These are phyloP conservation scores for Blastocladiella britannica DNA, from an alignment of 192 early-diverging fungal genomes.

Conservation along the genomic window DNA sequence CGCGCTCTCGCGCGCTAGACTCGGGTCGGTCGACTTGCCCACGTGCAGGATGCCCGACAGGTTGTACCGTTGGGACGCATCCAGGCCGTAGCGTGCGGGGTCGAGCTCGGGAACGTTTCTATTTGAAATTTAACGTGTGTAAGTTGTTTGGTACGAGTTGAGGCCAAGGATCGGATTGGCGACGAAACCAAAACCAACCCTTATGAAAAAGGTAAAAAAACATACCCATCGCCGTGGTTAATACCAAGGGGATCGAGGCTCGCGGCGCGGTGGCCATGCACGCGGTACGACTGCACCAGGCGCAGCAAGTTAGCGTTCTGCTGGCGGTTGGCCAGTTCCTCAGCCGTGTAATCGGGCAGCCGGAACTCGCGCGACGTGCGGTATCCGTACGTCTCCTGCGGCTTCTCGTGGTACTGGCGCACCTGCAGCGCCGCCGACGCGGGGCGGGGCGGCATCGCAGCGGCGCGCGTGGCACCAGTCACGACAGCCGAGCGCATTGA, in stretches of 20 bases:
- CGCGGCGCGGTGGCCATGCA: slow-evolving; percentile 60
- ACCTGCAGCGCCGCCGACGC: not conserved
- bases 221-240: not conserved
- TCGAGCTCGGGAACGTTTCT: slow-evolving; percentile 48
- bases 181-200: no score
- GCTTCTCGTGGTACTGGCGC: not conserved
- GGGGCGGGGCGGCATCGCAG: not conserved
- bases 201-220: not conserved
- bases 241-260: slow-evolving; percentile 72
- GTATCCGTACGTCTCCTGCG: slow-evolving; percentile 53
- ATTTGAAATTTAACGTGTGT: no score
- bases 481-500: not conserved
- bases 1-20: slow-evolving; percentile 24
- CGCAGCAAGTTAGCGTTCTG: slow-evolving; percentile 65
- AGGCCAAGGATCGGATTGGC: no score
- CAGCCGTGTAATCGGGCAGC: slow-evolving; percentile 56
- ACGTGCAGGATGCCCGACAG: slow-evolving; percentile 59
- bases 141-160: no score
- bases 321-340: slow-evolving; percentile 65
- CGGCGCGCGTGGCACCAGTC: not conserved
- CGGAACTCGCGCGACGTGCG: slow-evolving; percentile 45
- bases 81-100: slow-evolving; percentile 65
- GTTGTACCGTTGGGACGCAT: slow-evolving; percentile 29
- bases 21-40: slow-evolving; percentile 23
- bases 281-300: slow-evolving; percentile 56